Evolutionary conservation across 441 rosid genomes (phyloP).

Genomic region (Capsella rubella): DNA sequence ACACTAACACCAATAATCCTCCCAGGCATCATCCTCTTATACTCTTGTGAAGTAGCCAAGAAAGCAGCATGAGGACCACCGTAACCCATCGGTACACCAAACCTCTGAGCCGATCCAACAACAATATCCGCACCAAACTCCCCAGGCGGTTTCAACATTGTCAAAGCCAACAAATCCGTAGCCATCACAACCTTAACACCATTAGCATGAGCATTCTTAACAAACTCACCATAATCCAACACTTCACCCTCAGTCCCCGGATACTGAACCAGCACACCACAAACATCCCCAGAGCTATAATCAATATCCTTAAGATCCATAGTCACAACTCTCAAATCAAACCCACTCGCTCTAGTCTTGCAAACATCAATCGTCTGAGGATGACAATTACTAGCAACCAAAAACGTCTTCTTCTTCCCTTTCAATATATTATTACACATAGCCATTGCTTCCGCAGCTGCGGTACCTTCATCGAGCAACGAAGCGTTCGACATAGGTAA

Average conservation of each 20-base stretch:
- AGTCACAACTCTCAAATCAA: slow-evolving; percentile 72
- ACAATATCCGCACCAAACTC: slow-evolving; percentile 87
- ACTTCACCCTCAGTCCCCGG: slow-evolving; percentile 96
- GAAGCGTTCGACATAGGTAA: slow-evolving; percentile 96
- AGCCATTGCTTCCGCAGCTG: slow-evolving; percentile 99
- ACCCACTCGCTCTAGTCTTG: slow-evolving; percentile 88
- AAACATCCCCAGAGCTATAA: slow-evolving; percentile 82
- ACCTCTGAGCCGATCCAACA: slow-evolving; percentile 90
- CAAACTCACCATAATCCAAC: slow-evolving; percentile 82
- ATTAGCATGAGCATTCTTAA: slow-evolving; percentile 83
- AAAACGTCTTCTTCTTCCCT: slow-evolving; percentile 91
- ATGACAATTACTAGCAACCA: slow-evolving; percentile 86
- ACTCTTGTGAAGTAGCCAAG: slow-evolving; percentile 94
- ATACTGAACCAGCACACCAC: slow-evolving; percentile 97
- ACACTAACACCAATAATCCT: slow-evolving; percentile 80
- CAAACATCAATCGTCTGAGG: slow-evolving; percentile 94
- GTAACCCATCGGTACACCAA: slow-evolving; percentile 94
- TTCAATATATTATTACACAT: slow-evolving; percentile 91
- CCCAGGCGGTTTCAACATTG: slow-evolving; percentile 93
- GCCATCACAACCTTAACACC: slow-evolving; percentile 98
- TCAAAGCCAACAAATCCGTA: slow-evolving; percentile 87
- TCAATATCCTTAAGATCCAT: slow-evolving; percentile 72
- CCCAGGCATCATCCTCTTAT: slow-evolving; percentile 98
- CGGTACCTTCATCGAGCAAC: slow-evolving; percentile 93
- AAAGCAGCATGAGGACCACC: slow-evolving; percentile 97